Base-by-base conservation (phyloP, 768 basidiomycete genomes). In the Thelephora ganbajun region DNA sequence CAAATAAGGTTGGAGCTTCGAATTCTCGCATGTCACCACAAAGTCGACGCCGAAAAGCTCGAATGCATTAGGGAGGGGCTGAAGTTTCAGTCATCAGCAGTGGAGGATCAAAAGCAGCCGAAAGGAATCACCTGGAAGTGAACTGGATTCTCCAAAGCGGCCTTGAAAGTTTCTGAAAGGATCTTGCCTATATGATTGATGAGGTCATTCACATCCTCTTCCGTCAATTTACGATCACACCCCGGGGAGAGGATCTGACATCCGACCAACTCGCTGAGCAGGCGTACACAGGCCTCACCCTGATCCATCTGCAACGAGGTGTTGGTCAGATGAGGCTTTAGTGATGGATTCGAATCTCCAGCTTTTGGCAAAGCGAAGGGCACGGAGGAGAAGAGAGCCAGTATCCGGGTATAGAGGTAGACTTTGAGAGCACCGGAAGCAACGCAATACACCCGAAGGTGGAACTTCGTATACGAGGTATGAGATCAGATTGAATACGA, bases 21-120 rank as follows among this genome's bases (percentile, higher is more conserved):
- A 46, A 0, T 57, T 48, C 12, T 47, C 34, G 16, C 75, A 74
- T 46, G 71, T 72, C 49, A 97, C 73, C 12, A 98, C 69, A 50
- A 99, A 84, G 61, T 99, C 96, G n/a, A 86, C 74, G 0, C 96
- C 96, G 57, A 82, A 98, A 13, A 98, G 74, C 60, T 98, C 94
- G 58, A 97, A 98, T 0, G 87, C 89, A 59, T 97, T 97, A 1
- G 87, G 81, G 18, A 91, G 61, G 1, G 85, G 74, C 87, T 96
- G 20, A 0, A 48, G 22, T 3, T n/a, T 11, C 16, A 14, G 11
- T 23, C 26, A 45, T 20, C 11, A 18, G 30, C 9, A 13, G 42
- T 6, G 22, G 12, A 11, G 12, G 22, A 43, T 30, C 9, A 23
- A 36, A 35, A 18, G 48, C 30, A 33, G 18, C 45, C 14, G 54